These are phyloP conservation scores for Fusarium graminum DNA, from an alignment of 2,329 filamentous ascomycete genomes.

Conservation along the genomic window DNA sequence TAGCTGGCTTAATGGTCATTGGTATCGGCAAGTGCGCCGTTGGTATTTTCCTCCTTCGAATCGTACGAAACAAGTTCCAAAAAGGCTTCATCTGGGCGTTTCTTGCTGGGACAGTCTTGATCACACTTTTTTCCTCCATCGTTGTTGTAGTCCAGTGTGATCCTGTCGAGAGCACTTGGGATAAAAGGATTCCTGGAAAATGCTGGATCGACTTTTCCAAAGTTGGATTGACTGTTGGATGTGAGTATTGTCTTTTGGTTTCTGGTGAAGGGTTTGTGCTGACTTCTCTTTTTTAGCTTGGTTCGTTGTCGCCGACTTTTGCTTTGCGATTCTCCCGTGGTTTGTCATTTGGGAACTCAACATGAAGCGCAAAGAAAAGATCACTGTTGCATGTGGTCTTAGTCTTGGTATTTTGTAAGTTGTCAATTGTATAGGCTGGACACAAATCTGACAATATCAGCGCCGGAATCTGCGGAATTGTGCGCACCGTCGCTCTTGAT, in stretches of 20 bases:
- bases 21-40: slow-evolving; percentile 25
- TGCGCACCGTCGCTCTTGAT: slow-evolving; percentile 25
- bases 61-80: slow-evolving; percentile 25
- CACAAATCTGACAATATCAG: not conserved
- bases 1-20: slow-evolving; percentile 11
- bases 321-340: slow-evolving; percentile 32
- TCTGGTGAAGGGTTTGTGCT: not conserved
- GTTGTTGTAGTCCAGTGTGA: slow-evolving; percentile 26
- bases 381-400: slow-evolving; percentile 25
- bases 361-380: slow-evolving; percentile 39
- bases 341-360: slow-evolving; percentile 38
- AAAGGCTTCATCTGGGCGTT: slow-evolving; percentile 27
- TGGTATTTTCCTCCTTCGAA: slow-evolving; percentile 18
- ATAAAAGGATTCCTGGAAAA: slow-evolving; percentile 8
- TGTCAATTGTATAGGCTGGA: rapidly evolving
- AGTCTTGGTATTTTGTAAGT: slow-evolving; percentile 35
- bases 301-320: slow-evolving; percentile 33
- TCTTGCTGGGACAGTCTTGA: not conserved
- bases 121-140: slow-evolving; percentile 17
- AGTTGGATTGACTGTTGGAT: slow-evolving; percentile 34
- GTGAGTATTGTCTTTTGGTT: not conserved
- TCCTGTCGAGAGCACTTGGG: slow-evolving; percentile 30
- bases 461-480: slow-evolving; percentile 28
- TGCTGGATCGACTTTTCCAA: slow-evolving; percentile 41
- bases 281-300: not conserved